Base-by-base conservation (phyloP, 371 early-diverging fungal species). In the Mucor irregularis region DNA sequence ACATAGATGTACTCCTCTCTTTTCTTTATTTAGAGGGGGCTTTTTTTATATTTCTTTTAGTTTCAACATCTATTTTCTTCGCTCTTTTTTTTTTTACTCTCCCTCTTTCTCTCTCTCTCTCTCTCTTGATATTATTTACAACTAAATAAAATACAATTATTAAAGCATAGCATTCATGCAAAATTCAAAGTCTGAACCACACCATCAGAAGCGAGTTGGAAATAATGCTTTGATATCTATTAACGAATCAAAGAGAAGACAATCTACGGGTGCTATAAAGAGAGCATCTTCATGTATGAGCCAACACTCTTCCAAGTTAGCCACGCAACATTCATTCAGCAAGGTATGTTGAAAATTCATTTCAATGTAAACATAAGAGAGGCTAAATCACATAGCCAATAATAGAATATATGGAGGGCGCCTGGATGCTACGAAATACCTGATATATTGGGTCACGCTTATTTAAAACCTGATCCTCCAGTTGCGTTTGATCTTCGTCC, bases 141-240 rank as follows among this genome's bases (percentile, higher is more conserved):
- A 21, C 33, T 34, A 30, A 17, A 25, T 25, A 43, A 31, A 52
- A 39, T 49, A 43, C 34, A 29, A 31, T 40, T 53, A 51, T 47
- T 48, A 64, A 60, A 61, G 4, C 10, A 17, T 69, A 60, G 62
- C 43, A 52, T 51, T 61, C 54, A 74, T 76, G 64, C 80, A 62
- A 66, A 68, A 62, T 43, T 62, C 64, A 52, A 67, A 56, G 55
- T 73, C 59, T 53, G 68, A 66, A 43, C 63, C 62, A n/a, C n/a
- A n/a, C n/a, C n/a, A n/a, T 49, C 62, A 39, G 37, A 49, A 39
- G 26, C 45, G 57, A 31, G 8, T 50, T 26, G 50, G 55, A 46
- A 50, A n/a, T n/a, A n/a, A 26, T 25, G 50, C 50, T 28, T 35
- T 58, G 9, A 48, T 31, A 22, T 49, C 40, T 31, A 45, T 47